Percentiles rank a stretch among this genome's conserved stretches.
Evolutionary conservation across 2,329 filamentous ascomycete species (phyloP).

Genomic region (Aspergillus fumigatus): DNA sequence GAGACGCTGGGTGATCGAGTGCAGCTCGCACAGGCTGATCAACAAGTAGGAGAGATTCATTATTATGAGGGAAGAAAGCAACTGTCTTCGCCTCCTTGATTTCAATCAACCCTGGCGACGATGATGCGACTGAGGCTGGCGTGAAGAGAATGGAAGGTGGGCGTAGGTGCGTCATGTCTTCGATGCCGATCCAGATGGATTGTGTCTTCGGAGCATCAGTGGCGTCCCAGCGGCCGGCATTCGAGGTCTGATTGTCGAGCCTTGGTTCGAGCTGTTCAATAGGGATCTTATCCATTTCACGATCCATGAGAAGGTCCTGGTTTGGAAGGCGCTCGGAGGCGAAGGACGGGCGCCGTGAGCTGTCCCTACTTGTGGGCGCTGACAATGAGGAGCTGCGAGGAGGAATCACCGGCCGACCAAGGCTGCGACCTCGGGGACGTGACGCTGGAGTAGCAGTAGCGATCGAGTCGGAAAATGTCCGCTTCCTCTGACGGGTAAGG

Average conservation of each 20-base stretch:
- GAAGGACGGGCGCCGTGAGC: constrained; percentile 42
- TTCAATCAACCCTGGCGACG: constrained; percentile 50
- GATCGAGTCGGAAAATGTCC: constrained; percentile 40
- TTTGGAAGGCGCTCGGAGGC: constrained; percentile 40
- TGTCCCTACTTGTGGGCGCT: constrained; percentile 42
- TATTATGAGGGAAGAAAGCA: constrained; percentile 59
- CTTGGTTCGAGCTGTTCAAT: constrained; percentile 17
- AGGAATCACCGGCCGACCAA: constrained; percentile 33
- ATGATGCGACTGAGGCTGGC: constrained; percentile 43
- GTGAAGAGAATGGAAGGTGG: constrained; percentile 49
- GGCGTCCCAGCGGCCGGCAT: constrained; percentile 11
- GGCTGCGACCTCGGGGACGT: constrained; percentile 24
- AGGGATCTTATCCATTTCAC: constrained; percentile 17
- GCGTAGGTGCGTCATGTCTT: constrained; percentile 39
- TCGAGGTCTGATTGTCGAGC: constrained; percentile 18
- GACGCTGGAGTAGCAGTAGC: constrained; percentile 21
- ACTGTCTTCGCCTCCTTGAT: constrained; percentile 59
- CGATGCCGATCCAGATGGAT: constrained; percentile 33
- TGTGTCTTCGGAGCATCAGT: constrained; percentile 30
- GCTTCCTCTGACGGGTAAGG: constrained; percentile 28
- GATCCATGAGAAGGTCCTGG: constrained; percentile 25
- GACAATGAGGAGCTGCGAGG: constrained; percentile 43
- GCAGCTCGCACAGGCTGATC: constrained; percentile 43
- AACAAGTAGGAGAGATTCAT: constrained; percentile 60
- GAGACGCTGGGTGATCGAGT: constrained; percentile 25